Percentiles rank a stretch among this genome's conserved stretches.
These are phyloP conservation scores for Rutstroemia sp. DNA, from an alignment of 2,329 filamentous ascomycete species.

Conservation along the genomic window DNA sequence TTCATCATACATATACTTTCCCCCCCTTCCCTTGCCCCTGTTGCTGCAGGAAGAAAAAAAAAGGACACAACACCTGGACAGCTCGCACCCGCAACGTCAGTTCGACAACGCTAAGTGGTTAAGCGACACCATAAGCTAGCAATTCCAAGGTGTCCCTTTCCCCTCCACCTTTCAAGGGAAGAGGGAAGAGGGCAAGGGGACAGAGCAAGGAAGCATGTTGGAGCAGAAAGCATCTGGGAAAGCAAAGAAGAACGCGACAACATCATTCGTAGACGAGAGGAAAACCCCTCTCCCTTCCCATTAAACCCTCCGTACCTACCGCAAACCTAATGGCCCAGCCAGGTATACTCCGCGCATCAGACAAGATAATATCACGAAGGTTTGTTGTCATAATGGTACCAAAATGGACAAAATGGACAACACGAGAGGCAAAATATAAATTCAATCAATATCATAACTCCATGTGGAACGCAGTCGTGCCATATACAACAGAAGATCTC, in stretches of 20 bases:
- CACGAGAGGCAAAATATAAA: too few species aligned
- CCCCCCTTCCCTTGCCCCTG: not conserved
- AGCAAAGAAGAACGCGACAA: too few species aligned
- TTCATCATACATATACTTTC: not conserved
- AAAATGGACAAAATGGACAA: too few species aligned
- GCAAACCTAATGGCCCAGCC: not conserved
- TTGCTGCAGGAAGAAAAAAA: not conserved
- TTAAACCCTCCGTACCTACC: not conserved
- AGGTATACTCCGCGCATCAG: not conserved
- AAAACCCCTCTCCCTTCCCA: not conserved
- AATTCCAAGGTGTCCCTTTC: not conserved
- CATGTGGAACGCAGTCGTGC: too few species aligned
- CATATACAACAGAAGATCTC: too few species aligned
- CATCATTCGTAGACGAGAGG: too few species aligned
- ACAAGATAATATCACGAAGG: too few species aligned
- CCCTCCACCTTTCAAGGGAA: not conserved
- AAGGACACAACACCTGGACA: not conserved
- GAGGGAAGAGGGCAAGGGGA: not conserved
- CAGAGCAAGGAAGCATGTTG: too few species aligned
- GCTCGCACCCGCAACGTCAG: constrained; percentile 1
- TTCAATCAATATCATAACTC: too few species aligned
- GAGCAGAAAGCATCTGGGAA: too few species aligned
- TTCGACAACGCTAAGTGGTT: not conserved
- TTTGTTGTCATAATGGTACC: too few species aligned
- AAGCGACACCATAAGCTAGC: not conserved